Conservation (phyloP, 257 asterid species). For the Scutellaria minor region DNA sequence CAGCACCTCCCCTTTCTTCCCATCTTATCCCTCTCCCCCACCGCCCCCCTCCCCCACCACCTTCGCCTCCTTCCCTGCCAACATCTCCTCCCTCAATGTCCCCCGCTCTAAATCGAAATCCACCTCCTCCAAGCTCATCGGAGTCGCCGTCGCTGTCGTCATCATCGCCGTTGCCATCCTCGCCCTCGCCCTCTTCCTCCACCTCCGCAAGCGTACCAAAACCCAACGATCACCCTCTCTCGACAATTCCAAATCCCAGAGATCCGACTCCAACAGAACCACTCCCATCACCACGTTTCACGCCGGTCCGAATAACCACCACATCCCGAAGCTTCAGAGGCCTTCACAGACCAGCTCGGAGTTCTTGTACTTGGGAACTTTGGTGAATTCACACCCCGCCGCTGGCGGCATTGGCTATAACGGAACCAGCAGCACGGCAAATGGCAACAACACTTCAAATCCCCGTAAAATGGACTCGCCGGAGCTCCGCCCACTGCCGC, state of each 20-base stretch:
- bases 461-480: conserved; percentile 75
- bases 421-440: conserved; percentile 36
- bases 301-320: conserved; percentile 33
- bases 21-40: conserved; percentile 58
- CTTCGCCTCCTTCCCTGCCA: conserved; percentile 74
- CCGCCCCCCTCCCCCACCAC: conserved; percentile 69
- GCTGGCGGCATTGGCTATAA: conserved; percentile 33
- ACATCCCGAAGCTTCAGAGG: conserved; percentile 74
- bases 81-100: conserved; percentile 58
- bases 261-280: conserved; percentile 62
- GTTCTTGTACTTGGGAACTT: conserved; percentile 87
- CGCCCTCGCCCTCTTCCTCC: conserved; percentile 60
- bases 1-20: conserved; percentile 54
- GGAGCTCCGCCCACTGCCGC: conserved; percentile 92
- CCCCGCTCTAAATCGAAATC: conserved; percentile 67
- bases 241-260: conserved; percentile 52
- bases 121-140: conserved; percentile 64
- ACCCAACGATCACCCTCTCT: conserved; percentile 25
- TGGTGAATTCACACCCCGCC: conserved; percentile 70
- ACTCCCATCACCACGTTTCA: conserved; percentile 32
- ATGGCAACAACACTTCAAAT: conserved; percentile 33
- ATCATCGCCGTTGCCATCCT: conserved; percentile 62
- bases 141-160: conserved; percentile 65
- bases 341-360: conserved; percentile 92
- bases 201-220: conserved; percentile 55